Percentiles rank a stretch among this genome's conserved stretches.
Evolutionary conservation across 2,329 filamentous ascomycete species (phyloP).

Genomic region (Akanthomyces lecanii): DNA sequence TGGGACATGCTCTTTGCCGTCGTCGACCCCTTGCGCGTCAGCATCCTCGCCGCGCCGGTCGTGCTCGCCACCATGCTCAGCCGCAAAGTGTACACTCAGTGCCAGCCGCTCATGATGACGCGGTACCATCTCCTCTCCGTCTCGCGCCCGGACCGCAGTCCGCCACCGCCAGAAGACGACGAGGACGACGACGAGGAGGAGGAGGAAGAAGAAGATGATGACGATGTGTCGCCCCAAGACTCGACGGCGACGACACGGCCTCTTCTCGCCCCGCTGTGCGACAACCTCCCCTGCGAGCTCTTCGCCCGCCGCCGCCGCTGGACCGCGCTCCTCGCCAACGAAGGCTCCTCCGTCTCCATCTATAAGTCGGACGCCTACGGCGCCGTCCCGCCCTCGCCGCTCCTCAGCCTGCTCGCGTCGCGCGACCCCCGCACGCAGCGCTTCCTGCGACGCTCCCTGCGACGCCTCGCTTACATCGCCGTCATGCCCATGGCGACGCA

Average conservation of each 20-base stretch:
- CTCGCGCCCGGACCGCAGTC: slow-evolving; percentile 25
- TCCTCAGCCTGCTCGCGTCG: slow-evolving; percentile 36
- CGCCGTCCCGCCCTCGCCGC: slow-evolving; percentile 39
- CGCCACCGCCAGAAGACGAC: background rate
- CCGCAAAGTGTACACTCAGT: slow-evolving; percentile 50
- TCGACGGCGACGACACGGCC: background rate
- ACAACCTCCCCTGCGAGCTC: slow-evolving; percentile 34
- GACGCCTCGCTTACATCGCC: slow-evolving; percentile 55
- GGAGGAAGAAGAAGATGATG: background rate
- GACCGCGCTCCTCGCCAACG: slow-evolving; percentile 64
- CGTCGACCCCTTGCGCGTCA: slow-evolving; percentile 48
- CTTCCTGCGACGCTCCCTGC: slow-evolving; percentile 40
- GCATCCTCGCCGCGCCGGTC: slow-evolving; percentile 49
- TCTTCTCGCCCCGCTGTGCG: background rate
- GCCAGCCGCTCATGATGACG: slow-evolving; percentile 61
- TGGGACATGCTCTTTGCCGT: slow-evolving; percentile 54
- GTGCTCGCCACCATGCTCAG: slow-evolving; percentile 59
- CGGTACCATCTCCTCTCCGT: slow-evolving; percentile 57
- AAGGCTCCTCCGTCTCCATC: slow-evolving; percentile 67
- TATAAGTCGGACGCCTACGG: slow-evolving; percentile 42
- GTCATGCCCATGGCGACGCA: slow-evolving; percentile 65
- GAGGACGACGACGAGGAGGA: slow-evolving; percentile 10
- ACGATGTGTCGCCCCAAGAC: background rate
- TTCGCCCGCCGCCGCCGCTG: slow-evolving; percentile 59
- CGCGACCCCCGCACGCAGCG: slow-evolving; percentile 29